These are phyloP conservation scores for Trametes villosa DNA, from an alignment of 768 basidiomycete genomes.

Conservation along the genomic window DNA sequence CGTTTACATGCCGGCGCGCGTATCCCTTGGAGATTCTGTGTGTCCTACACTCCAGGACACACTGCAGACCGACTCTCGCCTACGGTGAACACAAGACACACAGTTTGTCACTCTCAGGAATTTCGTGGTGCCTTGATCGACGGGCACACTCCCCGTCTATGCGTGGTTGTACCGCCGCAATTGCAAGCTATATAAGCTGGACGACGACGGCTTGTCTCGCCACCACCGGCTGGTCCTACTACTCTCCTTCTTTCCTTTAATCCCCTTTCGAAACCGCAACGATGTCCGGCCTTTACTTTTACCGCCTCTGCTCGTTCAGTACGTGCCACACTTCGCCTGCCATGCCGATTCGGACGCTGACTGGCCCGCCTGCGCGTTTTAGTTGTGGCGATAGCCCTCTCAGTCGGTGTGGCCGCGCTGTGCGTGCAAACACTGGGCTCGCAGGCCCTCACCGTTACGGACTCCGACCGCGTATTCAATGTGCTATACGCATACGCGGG, in stretches of 20 bases:
- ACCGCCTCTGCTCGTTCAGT: constrained; percentile 8
- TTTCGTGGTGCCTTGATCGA: too few species aligned
- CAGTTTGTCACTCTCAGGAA: too few species aligned
- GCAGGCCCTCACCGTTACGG: background rate
- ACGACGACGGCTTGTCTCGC: background rate
- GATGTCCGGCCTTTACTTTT: constrained; percentile 6
- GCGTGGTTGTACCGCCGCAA: too few species aligned
- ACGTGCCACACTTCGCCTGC: background rate
- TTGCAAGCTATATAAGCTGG: too few species aligned
- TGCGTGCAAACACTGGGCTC: background rate
- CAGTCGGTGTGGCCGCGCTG: background rate
- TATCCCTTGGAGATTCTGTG: too few species aligned
- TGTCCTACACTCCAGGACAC: too few species aligned
- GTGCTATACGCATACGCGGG: background rate
- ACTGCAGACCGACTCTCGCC: too few species aligned
- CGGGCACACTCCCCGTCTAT: too few species aligned
- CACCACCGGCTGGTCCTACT: background rate
- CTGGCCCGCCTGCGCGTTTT: background rate
- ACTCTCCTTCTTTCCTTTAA: background rate
- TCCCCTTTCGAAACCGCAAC: background rate
- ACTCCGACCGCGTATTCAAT: background rate
- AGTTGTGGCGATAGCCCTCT: constrained; percentile 2
- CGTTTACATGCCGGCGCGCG: too few species aligned
- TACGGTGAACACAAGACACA: too few species aligned
- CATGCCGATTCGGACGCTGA: background rate